Base-by-base conservation (phyloP, 305 asterid species). In the Ajuga reptans region DNA sequence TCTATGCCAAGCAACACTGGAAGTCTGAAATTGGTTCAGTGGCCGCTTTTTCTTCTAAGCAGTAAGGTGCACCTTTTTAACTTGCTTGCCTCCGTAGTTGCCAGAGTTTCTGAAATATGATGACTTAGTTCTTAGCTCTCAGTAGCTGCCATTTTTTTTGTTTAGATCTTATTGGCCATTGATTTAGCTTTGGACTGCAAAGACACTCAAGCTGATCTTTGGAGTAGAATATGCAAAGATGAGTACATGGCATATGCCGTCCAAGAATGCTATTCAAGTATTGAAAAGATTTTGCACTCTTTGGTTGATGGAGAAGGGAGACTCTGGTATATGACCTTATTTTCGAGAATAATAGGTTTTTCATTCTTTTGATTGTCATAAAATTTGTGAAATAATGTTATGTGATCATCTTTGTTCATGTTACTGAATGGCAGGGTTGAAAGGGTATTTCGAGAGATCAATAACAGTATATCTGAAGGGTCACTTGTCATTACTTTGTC, bases 221-320 rank as follows among this genome's bases (percentile, higher is more conserved):
- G 99, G 99, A 80, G 69, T 75, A 87, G 97, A 82, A 86, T 94
- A 78, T 31, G 85, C 80, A 87, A 86, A 85, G 99, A 94, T 79
- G 95, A 94, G 66, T 94, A 94, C 82, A 91, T 94, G 99, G 96
- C 96, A 55, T 94, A 91, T 79, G 97, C 99, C 72, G 98, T 94
- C 66, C 91, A 83, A 80, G 99, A 94, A 83, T 94, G 99, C 81
- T 94, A 91, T 75, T 84, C 84, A 77, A 87, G 96, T 72, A 83
- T 91, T 53, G 99, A 91, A 77, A 94, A 86, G 68, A 86, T 94
- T 67, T 77, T 94, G 83, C 90, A 82, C 72, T 83, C 99, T 69
- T 82, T 94, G 69, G 96, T 86, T 78, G 99, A 91, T 74, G 98
- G 96, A 78, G 99, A 89, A 74, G 99, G 99, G 75, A 83, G 88